A percentile compares a stretch with the other conserved stretches of the same genome.
Conservation (phyloP, 2,329 filamentous ascomycete species). For the Fusarium drepaniforme region DNA sequence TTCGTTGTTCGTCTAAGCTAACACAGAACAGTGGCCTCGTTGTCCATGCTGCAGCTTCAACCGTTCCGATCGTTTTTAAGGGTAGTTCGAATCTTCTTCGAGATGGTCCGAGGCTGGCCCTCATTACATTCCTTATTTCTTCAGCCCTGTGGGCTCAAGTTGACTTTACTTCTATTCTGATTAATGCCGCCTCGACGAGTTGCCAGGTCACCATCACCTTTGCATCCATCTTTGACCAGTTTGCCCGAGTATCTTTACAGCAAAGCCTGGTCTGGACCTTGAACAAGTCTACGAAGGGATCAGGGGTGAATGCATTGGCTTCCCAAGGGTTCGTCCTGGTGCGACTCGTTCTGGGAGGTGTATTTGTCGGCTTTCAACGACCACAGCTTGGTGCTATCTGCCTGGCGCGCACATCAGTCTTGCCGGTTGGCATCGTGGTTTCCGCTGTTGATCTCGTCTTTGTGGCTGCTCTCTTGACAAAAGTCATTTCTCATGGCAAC, state of each 20-base stretch:
- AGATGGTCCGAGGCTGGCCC: conserved; percentile 74
- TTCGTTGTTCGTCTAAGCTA: conserved; percentile 34
- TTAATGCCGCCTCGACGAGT: conserved; percentile 57
- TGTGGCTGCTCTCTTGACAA: conserved; percentile 55
- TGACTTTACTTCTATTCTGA: conserved; percentile 63
- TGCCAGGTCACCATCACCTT: conserved; percentile 67
- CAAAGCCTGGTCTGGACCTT: conserved; percentile 67
- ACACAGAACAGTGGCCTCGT: conserved; percentile 61
- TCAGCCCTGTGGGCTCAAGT: conserved; percentile 66
- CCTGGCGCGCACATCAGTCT: conserved; percentile 58
- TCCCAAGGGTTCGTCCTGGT: conserved; percentile 61
- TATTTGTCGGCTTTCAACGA: conserved; percentile 67
- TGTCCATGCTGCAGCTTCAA: conserved; percentile 63
- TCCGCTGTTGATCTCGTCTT: conserved; percentile 61
- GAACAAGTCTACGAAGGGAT: conserved; percentile 53
- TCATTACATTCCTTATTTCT: conserved; percentile 65
- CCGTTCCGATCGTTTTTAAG: conserved; percentile 60
- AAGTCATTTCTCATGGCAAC: conserved; percentile 54
- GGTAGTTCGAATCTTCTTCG: conserved; percentile 63
- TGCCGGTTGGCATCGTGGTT: conserved; percentile 59
- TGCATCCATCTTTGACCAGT: conserved; percentile 67
- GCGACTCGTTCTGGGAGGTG: conserved; percentile 65
- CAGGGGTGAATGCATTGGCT: conserved; percentile 51
- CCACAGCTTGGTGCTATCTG: conserved; percentile 66
- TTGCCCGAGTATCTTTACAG: conserved; percentile 65